These are phyloP conservation scores for Euphorbia pulcherrima DNA, from an alignment of 345 rosid genomes.

Conservation along the genomic window DNA sequence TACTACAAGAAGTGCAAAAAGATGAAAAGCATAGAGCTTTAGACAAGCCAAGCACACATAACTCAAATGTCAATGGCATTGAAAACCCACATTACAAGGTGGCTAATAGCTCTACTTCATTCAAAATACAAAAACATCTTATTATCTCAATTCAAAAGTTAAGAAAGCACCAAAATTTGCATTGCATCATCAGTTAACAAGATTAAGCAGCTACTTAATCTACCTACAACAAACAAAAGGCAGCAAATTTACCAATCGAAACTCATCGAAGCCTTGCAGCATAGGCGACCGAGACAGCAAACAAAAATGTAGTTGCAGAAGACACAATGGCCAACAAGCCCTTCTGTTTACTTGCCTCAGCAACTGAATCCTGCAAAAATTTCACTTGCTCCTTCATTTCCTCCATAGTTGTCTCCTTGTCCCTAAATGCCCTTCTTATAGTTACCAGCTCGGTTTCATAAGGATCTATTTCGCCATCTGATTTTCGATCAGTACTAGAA, in stretches of 20 bases:
- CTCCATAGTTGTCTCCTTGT: constrained; percentile 43
- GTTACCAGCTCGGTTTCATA: constrained; percentile 42
- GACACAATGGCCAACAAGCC: constrained; percentile 59
- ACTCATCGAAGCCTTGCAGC: constrained; percentile 46
- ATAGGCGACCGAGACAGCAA: constrained; percentile 61
- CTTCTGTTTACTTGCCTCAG: constrained; percentile 51
- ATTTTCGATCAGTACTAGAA: constrained; percentile 17
- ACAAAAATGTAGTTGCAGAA: constrained; percentile 57
- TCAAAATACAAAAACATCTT: constrained; percentile 12
- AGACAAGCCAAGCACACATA: constrained; percentile 7
- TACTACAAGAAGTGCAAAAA: background rate
- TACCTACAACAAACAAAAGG: background rate
- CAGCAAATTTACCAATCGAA: background rate
- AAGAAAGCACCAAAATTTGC: constrained; percentile 11
- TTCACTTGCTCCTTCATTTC: constrained; percentile 59
- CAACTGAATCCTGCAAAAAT: constrained; percentile 42
- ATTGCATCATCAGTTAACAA: background rate
- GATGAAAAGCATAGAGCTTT: background rate
- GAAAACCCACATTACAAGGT: background rate
- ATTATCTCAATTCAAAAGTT: constrained; percentile 8
- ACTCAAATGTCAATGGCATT: no score
- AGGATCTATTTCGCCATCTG: constrained; percentile 34
- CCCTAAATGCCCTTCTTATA: constrained; percentile 49
- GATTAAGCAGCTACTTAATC: constrained; percentile 4
- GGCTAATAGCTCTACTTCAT: no score